These are phyloP conservation scores for Hypoxylon rickii DNA, from an alignment of 495 filamentous ascomycete species.

Conservation along the genomic window DNA sequence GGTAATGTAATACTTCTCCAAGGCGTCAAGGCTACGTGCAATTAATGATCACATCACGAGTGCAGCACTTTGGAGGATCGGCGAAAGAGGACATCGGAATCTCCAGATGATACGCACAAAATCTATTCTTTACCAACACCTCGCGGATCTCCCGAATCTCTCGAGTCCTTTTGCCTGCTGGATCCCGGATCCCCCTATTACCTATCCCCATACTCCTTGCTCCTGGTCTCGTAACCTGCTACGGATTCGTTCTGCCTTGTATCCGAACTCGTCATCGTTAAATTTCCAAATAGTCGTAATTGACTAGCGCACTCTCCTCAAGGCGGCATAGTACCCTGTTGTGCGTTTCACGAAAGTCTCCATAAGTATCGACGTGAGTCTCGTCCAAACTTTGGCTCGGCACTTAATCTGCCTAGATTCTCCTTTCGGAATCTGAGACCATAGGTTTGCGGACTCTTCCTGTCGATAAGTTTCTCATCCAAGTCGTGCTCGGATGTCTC, in stretches of 20 bases:
- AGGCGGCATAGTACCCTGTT: constrained; percentile 9
- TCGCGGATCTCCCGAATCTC: background rate
- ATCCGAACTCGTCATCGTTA: background rate
- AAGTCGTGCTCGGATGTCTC: constrained; percentile 1
- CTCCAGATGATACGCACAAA: constrained; percentile 11
- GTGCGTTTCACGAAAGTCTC: background rate
- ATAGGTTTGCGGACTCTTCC: background rate
- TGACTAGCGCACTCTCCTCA: constrained; percentile 11
- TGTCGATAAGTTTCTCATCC: background rate
- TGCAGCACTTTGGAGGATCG: too few species aligned
- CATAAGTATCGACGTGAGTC: background rate
- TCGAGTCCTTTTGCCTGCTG: background rate
- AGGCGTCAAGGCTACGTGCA: too few species aligned
- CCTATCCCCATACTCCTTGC: background rate
- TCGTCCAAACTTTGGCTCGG: constrained; percentile 18
- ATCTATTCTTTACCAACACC: background rate
- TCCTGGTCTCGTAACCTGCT: too few species aligned
- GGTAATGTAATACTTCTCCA: too few species aligned
- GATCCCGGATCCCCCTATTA: background rate
- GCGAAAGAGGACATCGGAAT: background rate
- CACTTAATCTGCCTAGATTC: constrained; percentile 14
- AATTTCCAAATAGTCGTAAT: constrained; percentile 2
- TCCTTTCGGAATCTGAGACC: background rate
- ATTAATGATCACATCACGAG: too few species aligned
- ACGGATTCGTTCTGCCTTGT: background rate